Base-by-base conservation (phyloP, 257 asterid species). In the Orobanche coerulescens region DNA sequence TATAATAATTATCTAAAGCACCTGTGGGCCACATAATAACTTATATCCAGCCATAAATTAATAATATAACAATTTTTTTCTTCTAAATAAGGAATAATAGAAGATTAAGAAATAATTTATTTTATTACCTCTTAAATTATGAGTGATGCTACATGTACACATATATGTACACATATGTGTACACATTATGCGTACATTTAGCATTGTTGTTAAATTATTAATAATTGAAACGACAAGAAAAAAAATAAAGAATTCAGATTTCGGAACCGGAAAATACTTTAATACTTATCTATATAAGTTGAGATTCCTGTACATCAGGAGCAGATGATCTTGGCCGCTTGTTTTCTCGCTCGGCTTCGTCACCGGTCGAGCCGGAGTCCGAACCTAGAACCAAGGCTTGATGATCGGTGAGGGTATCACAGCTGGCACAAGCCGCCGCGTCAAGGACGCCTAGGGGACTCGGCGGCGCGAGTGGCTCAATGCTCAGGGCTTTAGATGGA, bases 361-460 rank as follows among this genome's bases (percentile, higher is more conserved):
- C 46, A n/a, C n/a, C n/a, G n/a, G n/a, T n/a, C 36, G 65, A 19
- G 5, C 31, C 49, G 2, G 65, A 22, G 53, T 52, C 63, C 50
- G 79, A 36, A 14, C 64, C 76, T 13, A 44, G 33, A 24, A 37
- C 54, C 0, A 64, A 6, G 51, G 51, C 72, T 4, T 61, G 81
- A 51, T 65, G 76, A 15, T 76, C 77, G 63, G 80, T 11, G 11
- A 61, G 74, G 61, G 79, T 66, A 16, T 76, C 88, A 44, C 81
- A 79, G 79, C 85, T 79, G 2, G 66, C 67, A 28, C 88, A 72
- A 51, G 81, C 79, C 54, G 84, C 76, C 36, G 86, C 81, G 19
- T 80, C 90, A 9, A 83, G 84, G 65, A 83, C 82, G 65, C 84
- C 86, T 49, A 24, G 37, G n/a, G 90, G 86, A 67, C 84, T 80